These are phyloP conservation scores for Didymella pinodella DNA, from an alignment of 2,329 filamentous ascomycete species.

Conservation along the genomic window DNA sequence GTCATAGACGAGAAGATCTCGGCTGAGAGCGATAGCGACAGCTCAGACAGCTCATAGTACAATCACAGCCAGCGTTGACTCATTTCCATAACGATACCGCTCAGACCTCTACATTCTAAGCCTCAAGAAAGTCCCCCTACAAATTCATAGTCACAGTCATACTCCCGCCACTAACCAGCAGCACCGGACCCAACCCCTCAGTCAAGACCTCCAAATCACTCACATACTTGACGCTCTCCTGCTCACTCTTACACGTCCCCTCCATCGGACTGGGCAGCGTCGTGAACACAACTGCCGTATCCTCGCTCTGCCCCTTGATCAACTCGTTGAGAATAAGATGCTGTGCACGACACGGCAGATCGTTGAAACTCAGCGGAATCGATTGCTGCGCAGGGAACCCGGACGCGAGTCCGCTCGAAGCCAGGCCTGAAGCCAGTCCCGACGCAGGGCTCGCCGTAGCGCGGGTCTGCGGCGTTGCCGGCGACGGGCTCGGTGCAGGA, in stretches of 20 bases:
- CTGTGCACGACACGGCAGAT: conserved; percentile 82
- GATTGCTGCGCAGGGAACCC: conserved; percentile 67
- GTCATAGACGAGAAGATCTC: conserved; percentile 29
- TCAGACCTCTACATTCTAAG: conserved; percentile 53
- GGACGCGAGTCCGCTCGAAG: conserved; percentile 27
- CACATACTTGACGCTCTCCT: conserved; percentile 75
- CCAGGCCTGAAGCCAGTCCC: not conserved
- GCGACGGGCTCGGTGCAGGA: conserved; percentile 5
- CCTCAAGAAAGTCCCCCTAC: conserved; percentile 40
- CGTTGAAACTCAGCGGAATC: conserved; percentile 81
- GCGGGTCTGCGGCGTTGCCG: conserved; percentile 4
- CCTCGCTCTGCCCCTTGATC: conserved; percentile 61
- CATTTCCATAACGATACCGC: conserved; percentile 26
- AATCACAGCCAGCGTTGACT: not conserved
- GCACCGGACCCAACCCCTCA: conserved; percentile 74
- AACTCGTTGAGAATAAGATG: conserved; percentile 88
- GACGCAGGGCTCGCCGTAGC: conserved; percentile 1
- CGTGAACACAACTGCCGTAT: conserved; percentile 80
- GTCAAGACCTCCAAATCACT: conserved; percentile 81
- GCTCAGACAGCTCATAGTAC: conserved; percentile 33
- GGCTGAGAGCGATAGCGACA: conserved; percentile 31
- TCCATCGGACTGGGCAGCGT: conserved; percentile 83
- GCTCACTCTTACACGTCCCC: conserved; percentile 75
- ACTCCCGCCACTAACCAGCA: conserved; percentile 85
- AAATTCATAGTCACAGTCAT: conserved; percentile 87